Base-by-base conservation (phyloP, 2,329 filamentous ascomycete species). In the Fusarium sp. region DNA sequence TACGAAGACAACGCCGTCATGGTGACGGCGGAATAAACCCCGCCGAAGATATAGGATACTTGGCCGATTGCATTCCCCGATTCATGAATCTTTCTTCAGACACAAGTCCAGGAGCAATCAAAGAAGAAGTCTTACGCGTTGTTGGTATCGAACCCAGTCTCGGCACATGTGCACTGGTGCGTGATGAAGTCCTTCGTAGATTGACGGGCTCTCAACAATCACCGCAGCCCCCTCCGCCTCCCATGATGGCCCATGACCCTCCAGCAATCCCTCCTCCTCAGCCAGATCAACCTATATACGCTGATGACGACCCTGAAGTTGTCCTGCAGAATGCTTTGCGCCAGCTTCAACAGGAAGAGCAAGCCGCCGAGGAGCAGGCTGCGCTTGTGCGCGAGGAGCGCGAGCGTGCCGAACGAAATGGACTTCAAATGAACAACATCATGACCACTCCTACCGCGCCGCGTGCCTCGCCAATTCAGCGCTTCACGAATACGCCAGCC, bases 321-420 rank as follows among this genome's bases (percentile, higher is more conserved):
- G 86, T 87, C 18, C 79, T 90, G 5, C 87, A 88, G 72, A 88
- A 88, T 68, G 87, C 87, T 4, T 79, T 90, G 48, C 84, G 85
- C 42, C 85, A 86, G 67, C 81, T 89, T 53, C 87, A 89, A 71
- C 84, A 88, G 71, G 86, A 89, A 65, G 86, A 89, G 61, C 85
- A 86, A 24, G 86, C 86, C 7, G 87, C 86, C 5, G 87, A 88
- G 65, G 86, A 85, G n/a, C 84, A 85, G 49, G 86, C 86, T 2
- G 86, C 85, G 0, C 85, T 82, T 6, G 85, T 83, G 2, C 82
- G 86, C 14, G 86, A 86, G 71, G 85, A 86, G 71, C 82, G 83
- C 32, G 86, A 86, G 46, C 81, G 83, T 52, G 81, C 80, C 7
- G 85, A 86, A 62, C 79, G 82, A 52, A 80, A 57, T 69, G 75